Percentiles rank a stretch among this genome's conserved stretches.
Evolutionary conservation across 306 rosid genomes (phyloP).

Genomic region (Canavalia gladiata): DNA sequence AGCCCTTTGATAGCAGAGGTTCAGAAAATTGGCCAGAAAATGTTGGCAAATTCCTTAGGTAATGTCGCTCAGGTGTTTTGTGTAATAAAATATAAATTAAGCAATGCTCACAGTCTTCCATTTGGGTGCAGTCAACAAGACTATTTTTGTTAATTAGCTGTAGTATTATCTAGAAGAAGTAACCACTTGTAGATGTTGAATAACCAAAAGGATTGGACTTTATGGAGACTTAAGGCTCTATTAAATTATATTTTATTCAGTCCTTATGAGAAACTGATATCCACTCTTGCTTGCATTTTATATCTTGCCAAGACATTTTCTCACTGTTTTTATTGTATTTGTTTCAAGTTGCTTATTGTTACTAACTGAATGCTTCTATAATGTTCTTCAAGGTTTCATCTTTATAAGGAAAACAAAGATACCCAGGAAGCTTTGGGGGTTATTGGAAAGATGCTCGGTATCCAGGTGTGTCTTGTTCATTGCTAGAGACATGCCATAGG

Average conservation of each 20-base stretch:
- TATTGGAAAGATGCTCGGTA: conserved; percentile 88
- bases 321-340: conserved; percentile 7
- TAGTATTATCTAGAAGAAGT: conserved; percentile 9
- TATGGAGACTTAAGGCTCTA: conserved; percentile 9
- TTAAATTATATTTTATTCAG: conserved; percentile 19
- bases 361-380: conserved; percentile 38
- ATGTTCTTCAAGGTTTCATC: conserved; percentile 76
- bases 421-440: conserved; percentile 93
- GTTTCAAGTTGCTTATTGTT: conserved; percentile 38
- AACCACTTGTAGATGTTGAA: conserved; percentile 10
- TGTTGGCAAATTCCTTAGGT: conserved; percentile 87
- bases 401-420: conserved; percentile 96
- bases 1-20: conserved; percentile 95
- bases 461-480: conserved; percentile 67
- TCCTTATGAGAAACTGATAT: conserved; percentile 33
- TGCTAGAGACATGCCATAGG: conserved; percentile 19
- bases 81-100: conserved; percentile 40
- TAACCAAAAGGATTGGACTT: conserved; percentile 25
- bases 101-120: conserved; percentile 37
- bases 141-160: conserved; percentile 23
- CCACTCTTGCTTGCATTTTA: conserved; percentile 26
- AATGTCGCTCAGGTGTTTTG: conserved; percentile 40
- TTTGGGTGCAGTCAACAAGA: conserved; percentile 1
- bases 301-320: conserved; percentile 26
- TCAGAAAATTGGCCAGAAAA: conserved; percentile 83